Evolutionary conservation across 1,284 basidiomycete species (phyloP).

Genomic region (Austroboletus niveus): DNA sequence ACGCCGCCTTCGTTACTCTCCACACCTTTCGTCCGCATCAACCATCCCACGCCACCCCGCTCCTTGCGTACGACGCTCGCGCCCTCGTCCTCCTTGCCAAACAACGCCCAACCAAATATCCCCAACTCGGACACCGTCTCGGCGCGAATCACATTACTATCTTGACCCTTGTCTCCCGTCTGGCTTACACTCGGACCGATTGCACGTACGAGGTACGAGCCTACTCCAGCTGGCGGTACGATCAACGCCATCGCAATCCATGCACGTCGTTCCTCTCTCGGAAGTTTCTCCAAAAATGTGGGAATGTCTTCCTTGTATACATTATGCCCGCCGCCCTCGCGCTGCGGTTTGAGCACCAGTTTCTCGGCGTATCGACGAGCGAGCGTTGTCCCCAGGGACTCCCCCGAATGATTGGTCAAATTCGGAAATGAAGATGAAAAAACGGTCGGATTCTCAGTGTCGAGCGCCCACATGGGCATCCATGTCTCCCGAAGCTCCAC

Average conservation of each 20-base stretch:
- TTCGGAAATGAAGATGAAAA: neutral
- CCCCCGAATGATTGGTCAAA: neutral
- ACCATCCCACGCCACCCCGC: slow-evolving; percentile 73
- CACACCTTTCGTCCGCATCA: slow-evolving; percentile 90
- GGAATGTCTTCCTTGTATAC: slow-evolving; percentile 88
- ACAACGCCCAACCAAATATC: slow-evolving; percentile 87
- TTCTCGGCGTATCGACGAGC: slow-evolving; percentile 51
- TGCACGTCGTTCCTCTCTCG: slow-evolving; percentile 58
- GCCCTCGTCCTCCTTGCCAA: slow-evolving; percentile 42
- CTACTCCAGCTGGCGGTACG: slow-evolving; percentile 62
- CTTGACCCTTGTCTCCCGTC: slow-evolving; percentile 20
- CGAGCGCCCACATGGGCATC: slow-evolving; percentile 81
- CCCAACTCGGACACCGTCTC: slow-evolving; percentile 92
- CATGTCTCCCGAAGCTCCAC: slow-evolving; percentile 63
- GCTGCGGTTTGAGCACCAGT: slow-evolving; percentile 92
- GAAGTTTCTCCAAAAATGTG: slow-evolving; percentile 65
- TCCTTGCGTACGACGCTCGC: slow-evolving; percentile 22
- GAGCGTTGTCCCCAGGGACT: slow-evolving; percentile 32
- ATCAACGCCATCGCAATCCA: slow-evolving; percentile 98
- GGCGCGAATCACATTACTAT: slow-evolving; percentile 39
- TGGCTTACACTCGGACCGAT: slow-evolving; percentile 23
- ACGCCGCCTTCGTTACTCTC: slow-evolving; percentile 76
- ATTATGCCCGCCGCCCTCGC: slow-evolving; percentile 97
- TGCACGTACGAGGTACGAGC: slow-evolving; percentile 75
- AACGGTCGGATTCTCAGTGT: slow-evolving; percentile 26